phyloP scores from a whole-genome alignment of 1,284 basidiomycete species.

The Moniliophthora roreri region DNA sequence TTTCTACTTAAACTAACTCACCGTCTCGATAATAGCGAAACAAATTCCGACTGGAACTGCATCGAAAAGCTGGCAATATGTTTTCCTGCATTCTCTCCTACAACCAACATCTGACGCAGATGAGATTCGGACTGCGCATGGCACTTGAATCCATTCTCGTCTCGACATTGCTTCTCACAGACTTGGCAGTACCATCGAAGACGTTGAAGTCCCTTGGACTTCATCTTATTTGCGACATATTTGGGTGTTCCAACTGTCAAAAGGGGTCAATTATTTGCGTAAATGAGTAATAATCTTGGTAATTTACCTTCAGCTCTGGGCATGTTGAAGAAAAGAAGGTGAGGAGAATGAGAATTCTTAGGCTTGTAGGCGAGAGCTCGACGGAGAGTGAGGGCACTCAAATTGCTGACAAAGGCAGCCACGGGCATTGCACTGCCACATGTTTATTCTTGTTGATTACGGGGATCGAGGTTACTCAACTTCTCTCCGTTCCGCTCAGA shows the following conservation, averaged over 20 bases:
- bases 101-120: conserved; percentile 93
- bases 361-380: not conserved
- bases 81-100: conserved; percentile 89
- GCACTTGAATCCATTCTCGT: conserved; percentile 97
- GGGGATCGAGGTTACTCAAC: not conserved
- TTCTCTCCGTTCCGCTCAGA: conserved; percentile 1
- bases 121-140: conserved; percentile 87
- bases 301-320: conserved; percentile 4
- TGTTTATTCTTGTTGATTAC: not conserved
- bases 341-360: not conserved
- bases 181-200: conserved; percentile 97
- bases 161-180: conserved; percentile 93
- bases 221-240: conserved; percentile 93
- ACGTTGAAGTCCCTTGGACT: conserved; percentile 91
- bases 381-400: not conserved
- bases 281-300: conserved; percentile 29
- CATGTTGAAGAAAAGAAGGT: not conserved
- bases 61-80: conserved; percentile 90
- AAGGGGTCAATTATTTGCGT: not conserved
- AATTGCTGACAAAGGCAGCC: not conserved
- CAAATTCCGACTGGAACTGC: conserved; percentile 92
- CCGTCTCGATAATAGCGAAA: conserved; percentile 83
- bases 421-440: not conserved
- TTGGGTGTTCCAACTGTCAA: conserved; percentile 81
- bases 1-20: conserved; percentile 24